Evolutionary conservation across 495 filamentous ascomycete species (phyloP), one percentile per base, ranked within the genome.

Genomic region (Aspergillus indologenus): DNA sequence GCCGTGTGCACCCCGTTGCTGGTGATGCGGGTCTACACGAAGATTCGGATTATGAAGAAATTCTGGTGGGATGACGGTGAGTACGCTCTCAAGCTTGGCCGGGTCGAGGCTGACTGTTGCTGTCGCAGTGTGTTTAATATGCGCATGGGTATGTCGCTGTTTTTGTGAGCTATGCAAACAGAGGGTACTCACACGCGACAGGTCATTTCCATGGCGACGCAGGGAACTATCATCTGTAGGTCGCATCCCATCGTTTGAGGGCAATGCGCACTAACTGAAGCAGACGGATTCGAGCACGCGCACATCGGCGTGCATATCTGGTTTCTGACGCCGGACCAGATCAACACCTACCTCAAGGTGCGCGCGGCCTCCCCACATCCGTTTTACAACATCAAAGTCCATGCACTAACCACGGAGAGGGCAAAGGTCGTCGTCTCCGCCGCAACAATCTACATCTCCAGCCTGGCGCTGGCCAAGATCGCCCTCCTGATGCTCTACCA

Each of bases 391-490:
- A n/a, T n/a, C n/a, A n/a, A n/a, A n/a, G n/a, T n/a, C n/a, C n/a
- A n/a, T n/a, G n/a, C n/a, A n/a, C n/a, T n/a, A n/a, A n/a, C n/a
- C n/a, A n/a, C n/a, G n/a, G n/a, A n/a, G n/a, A n/a, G n/a, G n/a
- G n/a, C n/a, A n/a, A n/a, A 72, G 71, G 45, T 55, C 15, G 46
- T 72, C 20, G 51, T 73, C 17, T 58, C 63, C 21, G 60, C 63
- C 42, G 61, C 66, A 3, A 57, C 72, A n/a, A 54, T 70, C 24
- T 75, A 74, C 44, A 62, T 66, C 11, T 61, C 70, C n/a, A 67
- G 65, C 31, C 71, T 77, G 12, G 66, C 69, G 3, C 69, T 74
- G 19, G 70, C 69, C 43, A 75, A 76, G 56, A 42, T 68, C 20
- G 53, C 53, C 45, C 55, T 73, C 11, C 55, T 71, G 0, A 71